Percentiles rank a stretch among this genome's conserved stretches.
These are phyloP conservation scores for Wickerhamomyces subpelliculosus DNA, from an alignment of 805 yeast genomes.

Conservation along the genomic window DNA sequence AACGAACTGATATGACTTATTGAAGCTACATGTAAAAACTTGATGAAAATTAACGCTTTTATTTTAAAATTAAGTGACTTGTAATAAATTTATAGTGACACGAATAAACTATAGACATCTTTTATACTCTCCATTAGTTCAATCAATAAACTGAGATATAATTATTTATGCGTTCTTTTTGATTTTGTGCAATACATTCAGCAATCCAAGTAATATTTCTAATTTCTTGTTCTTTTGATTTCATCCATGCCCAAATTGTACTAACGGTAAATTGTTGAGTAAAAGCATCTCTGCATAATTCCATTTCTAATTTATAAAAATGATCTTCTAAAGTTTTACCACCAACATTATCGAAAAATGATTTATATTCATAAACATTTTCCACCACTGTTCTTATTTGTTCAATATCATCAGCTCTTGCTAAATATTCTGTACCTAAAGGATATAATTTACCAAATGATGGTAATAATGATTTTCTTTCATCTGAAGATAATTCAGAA, in stretches of 20 bases:
- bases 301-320: slow-evolving; percentile 89
- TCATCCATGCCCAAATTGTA: slow-evolving; percentile 94
- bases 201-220: slow-evolving; percentile 99
- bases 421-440: slow-evolving; percentile 50
- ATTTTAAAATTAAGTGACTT: no score
- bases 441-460: slow-evolving; percentile 78
- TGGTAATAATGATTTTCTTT: slow-evolving; percentile 70
- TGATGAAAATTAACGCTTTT: no score
- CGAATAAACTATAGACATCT: no score
- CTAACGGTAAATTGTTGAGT: slow-evolving; percentile 93
- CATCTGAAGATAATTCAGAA: slow-evolving; percentile 69
- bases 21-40: no score
- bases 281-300: slow-evolving; percentile 83
- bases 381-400: slow-evolving; percentile 62
- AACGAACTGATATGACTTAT: no score
- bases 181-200: slow-evolving; percentile 98
- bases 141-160: slow-evolving; percentile 77
- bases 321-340: slow-evolving; percentile 83
- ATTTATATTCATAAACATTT: slow-evolving; percentile 59
- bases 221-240: slow-evolving; percentile 93
- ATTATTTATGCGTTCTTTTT: slow-evolving; percentile 86
- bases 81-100: no score
- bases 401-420: slow-evolving; percentile 81
- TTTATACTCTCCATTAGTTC: no score
- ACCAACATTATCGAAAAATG: slow-evolving; percentile 40